These are phyloP conservation scores for Eucalyptus marginata DNA, from an alignment of 345 rosid species.

Conservation along the genomic window DNA sequence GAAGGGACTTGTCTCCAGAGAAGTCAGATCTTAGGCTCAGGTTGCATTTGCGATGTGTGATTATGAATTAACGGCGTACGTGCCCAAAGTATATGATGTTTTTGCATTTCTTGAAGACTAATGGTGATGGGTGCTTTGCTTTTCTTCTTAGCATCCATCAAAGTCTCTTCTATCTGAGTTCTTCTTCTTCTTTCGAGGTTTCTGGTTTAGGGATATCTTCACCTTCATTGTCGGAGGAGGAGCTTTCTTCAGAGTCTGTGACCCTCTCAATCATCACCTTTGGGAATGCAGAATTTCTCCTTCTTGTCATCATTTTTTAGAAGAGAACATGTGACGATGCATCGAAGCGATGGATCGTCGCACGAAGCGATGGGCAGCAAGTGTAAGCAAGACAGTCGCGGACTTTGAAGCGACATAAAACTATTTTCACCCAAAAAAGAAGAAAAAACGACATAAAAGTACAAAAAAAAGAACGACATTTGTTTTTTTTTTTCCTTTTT, in stretches of 20 bases:
- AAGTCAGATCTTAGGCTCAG: too few relatives aligned
- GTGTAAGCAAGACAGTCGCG: not conserved
- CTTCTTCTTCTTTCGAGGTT: constrained; percentile 1
- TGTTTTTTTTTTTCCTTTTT: too few relatives aligned
- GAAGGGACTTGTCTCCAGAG: too few relatives aligned
- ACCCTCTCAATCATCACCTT: constrained; percentile 53
- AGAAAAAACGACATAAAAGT: too few relatives aligned
- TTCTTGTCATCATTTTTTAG: constrained; percentile 11
- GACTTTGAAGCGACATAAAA: not conserved
- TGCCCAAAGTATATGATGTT: too few relatives aligned
- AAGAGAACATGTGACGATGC: not conserved
- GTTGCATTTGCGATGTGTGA: too few relatives aligned
- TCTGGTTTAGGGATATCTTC: not conserved
- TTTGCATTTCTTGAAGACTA: too few relatives aligned
- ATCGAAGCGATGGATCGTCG: not conserved
- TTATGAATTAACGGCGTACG: too few relatives aligned
- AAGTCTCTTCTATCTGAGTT: not conserved
- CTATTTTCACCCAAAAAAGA: not conserved
- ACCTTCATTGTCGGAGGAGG: constrained; percentile 27
- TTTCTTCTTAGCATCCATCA: too few relatives aligned
- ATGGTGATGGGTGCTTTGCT: too few relatives aligned
- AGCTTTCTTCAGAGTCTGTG: constrained; percentile 53
- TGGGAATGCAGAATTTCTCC: constrained; percentile 26
- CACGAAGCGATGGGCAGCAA: not conserved
- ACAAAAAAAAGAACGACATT: not conserved